phyloP scores from a whole-genome alignment of 2,329 filamentous ascomycete genomes.

The Emmonsia crescens region DNA sequence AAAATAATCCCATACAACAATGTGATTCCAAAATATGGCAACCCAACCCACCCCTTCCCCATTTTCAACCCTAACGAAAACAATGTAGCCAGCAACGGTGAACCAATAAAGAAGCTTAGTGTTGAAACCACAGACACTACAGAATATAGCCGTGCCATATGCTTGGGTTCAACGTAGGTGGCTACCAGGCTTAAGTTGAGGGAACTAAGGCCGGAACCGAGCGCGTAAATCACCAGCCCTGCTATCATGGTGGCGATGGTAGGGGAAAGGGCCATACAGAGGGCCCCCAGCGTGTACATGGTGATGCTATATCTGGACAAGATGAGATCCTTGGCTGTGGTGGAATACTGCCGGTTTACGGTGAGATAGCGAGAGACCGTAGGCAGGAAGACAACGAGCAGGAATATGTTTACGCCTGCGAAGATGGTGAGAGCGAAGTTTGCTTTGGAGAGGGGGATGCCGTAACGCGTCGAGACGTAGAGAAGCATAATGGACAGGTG shows the following conservation, averaged over 20 bases:
- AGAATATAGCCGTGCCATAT: constrained; percentile 40
- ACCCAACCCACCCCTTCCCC: constrained; percentile 38
- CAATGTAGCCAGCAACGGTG: constrained; percentile 35
- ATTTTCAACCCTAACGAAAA: constrained; percentile 39
- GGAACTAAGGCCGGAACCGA: constrained; percentile 39
- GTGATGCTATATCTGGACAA: constrained; percentile 37
- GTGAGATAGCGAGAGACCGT: constrained; percentile 28
- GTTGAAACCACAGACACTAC: constrained; percentile 40
- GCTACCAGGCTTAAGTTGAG: constrained; percentile 39
- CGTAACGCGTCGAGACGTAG: constrained; percentile 42
- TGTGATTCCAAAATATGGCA: constrained; percentile 37
- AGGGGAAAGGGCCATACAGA: constrained; percentile 38
- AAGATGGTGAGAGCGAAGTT: constrained; percentile 38
- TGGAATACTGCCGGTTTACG: constrained; percentile 18
- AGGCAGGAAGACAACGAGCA: constrained; percentile 39
- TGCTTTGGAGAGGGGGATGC: constrained; percentile 36
- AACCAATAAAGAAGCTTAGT: constrained; percentile 38
- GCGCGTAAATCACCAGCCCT: constrained; percentile 38
- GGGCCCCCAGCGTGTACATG: constrained; percentile 34
- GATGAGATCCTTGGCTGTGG: constrained; percentile 35
- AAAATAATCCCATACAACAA: constrained; percentile 19
- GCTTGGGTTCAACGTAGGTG: constrained; percentile 37
- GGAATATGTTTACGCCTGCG: constrained; percentile 37
- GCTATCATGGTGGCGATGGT: constrained; percentile 33
- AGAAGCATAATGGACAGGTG: constrained; percentile 39